phyloP scores from a whole-genome alignment of 768 basidiomycete species.

The Leucocoprinus leucothites region DNA sequence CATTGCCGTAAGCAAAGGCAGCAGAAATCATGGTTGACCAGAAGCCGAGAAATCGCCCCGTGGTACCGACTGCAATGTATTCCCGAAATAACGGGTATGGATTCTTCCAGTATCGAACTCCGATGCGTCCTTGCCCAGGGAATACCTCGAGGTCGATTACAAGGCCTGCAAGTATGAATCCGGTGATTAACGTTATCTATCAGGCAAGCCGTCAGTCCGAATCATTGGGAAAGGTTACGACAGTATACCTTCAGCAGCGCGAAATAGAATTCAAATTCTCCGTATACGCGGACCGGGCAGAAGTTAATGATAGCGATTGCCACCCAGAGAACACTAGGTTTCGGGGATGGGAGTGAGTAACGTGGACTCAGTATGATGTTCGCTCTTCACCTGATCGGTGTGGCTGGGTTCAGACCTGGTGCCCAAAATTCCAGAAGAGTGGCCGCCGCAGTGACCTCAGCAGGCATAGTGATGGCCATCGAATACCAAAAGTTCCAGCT shows the following conservation, averaged over 20 bases:
- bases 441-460: slow-evolving; percentile 52
- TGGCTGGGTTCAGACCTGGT: slow-evolving; percentile 18
- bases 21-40: slow-evolving; percentile 34
- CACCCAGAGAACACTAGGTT: slow-evolving; percentile 28
- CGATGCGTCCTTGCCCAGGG: slow-evolving; percentile 39
- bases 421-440: slow-evolving; percentile 41
- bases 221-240: too few relatives aligned
- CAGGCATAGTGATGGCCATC: slow-evolving; percentile 37
- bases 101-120: slow-evolving; percentile 44
- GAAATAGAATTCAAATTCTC: slow-evolving; percentile 56
- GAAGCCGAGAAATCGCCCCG: slow-evolving; percentile 52
- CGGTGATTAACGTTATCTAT: slow-evolving; percentile 19
- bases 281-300: slow-evolving; percentile 43
- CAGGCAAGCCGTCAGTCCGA: neutral
- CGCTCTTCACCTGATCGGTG: slow-evolving; percentile 23
- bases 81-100: slow-evolving; percentile 27
- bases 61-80: slow-evolving; percentile 25
- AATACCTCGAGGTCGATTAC: slow-evolving; percentile 41
- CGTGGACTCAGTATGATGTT: neutral
- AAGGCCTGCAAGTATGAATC: slow-evolving; percentile 30
- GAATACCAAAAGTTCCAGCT: slow-evolving; percentile 44
- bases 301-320: slow-evolving; percentile 33
- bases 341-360: slow-evolving; percentile 1
- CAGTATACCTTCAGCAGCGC: slow-evolving; percentile 28
- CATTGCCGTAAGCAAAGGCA: slow-evolving; percentile 67